A percentile compares a stretch with the other conserved stretches of the same genome.
These are phyloP conservation scores for Chimonanthus salicifolius DNA, from an alignment of 164 flowering plant species.

Conservation along the genomic window DNA sequence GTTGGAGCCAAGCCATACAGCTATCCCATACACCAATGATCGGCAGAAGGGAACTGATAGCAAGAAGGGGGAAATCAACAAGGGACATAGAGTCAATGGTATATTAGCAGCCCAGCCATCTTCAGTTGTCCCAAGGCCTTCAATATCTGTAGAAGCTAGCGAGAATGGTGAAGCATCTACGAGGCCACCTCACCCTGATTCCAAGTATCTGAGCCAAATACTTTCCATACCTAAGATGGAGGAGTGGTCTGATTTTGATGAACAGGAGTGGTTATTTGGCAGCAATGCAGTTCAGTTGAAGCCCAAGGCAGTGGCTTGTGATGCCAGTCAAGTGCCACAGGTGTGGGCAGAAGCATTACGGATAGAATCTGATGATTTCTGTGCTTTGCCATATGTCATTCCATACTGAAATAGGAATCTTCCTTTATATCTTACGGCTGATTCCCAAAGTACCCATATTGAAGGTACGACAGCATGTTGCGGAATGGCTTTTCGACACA, in stretches of 20 bases:
- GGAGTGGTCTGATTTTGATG: conserved; percentile 52
- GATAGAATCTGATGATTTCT: conserved; percentile 58
- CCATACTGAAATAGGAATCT: conserved; percentile 39
- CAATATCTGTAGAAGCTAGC: conserved; percentile 18
- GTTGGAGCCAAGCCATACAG: conserved; percentile 31
- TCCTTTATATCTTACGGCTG: neutral
- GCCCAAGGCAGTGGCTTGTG: conserved; percentile 24
- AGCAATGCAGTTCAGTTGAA: conserved; percentile 14
- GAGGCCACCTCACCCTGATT: conserved; percentile 74
- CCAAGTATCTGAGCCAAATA: conserved; percentile 44
- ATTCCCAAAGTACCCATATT: neutral
- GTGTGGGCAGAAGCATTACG: conserved; percentile 71
- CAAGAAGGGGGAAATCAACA: conserved; percentile 25
- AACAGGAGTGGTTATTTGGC: conserved; percentile 61
- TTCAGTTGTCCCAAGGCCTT: neutral
- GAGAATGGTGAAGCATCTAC: conserved; percentile 32
- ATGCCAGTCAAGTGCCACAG: conserved; percentile 27
- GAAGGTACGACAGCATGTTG: conserved; percentile 12
- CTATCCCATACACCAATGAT: conserved; percentile 19
- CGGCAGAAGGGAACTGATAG: conserved; percentile 24
- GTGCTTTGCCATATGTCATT: conserved; percentile 77
- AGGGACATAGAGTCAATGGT: conserved; percentile 51
- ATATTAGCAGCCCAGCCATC: conserved; percentile 26
- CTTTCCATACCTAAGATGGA: conserved; percentile 57
- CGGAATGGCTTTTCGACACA: conserved; percentile 15